Conservation (phyloP, 202 grass and related monocot genomes). For the Dendrocalamus latiflorus region DNA sequence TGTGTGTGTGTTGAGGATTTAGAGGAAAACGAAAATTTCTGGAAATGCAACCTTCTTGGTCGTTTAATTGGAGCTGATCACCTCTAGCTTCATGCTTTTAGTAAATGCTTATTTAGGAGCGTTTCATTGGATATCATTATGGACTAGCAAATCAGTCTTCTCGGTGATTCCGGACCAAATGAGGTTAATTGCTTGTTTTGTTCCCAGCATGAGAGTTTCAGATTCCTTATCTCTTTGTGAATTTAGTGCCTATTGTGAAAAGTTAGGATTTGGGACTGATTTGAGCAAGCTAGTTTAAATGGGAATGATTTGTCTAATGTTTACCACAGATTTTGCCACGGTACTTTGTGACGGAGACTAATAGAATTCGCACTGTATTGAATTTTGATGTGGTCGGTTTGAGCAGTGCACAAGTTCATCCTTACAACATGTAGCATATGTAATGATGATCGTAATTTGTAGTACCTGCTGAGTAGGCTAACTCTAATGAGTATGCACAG, state of each 20-base stretch:
- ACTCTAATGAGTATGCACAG: neutral
- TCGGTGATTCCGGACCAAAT: neutral
- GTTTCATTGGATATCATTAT: neutral
- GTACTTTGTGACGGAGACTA: neutral
- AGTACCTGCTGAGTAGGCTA: neutral
- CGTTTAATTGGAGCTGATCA: constrained; percentile 6
- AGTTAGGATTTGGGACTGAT: neutral
- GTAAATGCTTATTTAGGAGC: neutral
- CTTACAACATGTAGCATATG: neutral
- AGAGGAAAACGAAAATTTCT: neutral
- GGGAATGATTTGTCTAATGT: neutral
- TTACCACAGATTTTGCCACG: neutral
- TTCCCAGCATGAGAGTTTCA: neutral
- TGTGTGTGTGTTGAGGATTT: neutral
- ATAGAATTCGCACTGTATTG: neutral
- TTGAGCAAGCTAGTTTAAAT: constrained; percentile 12
- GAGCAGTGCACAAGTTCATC: neutral
- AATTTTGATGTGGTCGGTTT: neutral
- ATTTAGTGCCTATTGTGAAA: neutral
- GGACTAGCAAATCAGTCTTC: neutral
- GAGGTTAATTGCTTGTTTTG: constrained; percentile 1
- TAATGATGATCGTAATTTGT: neutral
- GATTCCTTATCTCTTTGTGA: neutral
- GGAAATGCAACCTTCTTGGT: neutral
- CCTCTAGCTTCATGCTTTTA: neutral